A percentile compares a stretch with the other conserved stretches of the same genome.
phyloP scores from a whole-genome alignment of 2,329 filamentous ascomycete species.

The Trichoderma aggressivum region DNA sequence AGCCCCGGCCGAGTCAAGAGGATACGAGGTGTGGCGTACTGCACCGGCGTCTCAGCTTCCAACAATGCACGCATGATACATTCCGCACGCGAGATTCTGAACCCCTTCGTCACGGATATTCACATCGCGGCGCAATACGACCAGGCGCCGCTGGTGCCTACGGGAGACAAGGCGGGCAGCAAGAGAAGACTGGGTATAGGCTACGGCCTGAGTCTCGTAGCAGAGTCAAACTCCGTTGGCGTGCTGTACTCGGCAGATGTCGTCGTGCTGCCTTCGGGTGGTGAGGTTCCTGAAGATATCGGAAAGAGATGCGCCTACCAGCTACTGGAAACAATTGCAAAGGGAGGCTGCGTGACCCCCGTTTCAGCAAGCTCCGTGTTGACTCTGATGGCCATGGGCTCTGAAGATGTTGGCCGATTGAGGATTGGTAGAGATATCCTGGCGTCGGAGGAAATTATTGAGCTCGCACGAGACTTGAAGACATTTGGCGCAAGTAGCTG shows the following conservation, averaged over 20 bases:
- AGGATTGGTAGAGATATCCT: slow-evolving; percentile 78
- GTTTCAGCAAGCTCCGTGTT: slow-evolving; percentile 72
- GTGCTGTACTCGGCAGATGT: slow-evolving; percentile 87
- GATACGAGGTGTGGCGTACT: slow-evolving; percentile 90
- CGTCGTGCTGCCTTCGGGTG: slow-evolving; percentile 69
- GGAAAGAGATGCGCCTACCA: slow-evolving; percentile 86
- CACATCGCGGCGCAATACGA: slow-evolving; percentile 84
- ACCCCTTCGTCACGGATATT: slow-evolving; percentile 80
- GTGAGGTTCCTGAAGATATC: slow-evolving; percentile 83
- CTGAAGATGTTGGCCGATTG: slow-evolving; percentile 87
- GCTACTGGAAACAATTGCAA: slow-evolving; percentile 75
- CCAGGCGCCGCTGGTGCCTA: slow-evolving; percentile 54
- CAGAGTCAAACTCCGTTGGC: slow-evolving; percentile 79
- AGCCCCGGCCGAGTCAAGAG: slow-evolving; percentile 81
- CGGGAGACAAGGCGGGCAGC: slow-evolving; percentile 52
- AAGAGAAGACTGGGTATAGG: slow-evolving; percentile 76
- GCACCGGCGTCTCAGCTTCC: slow-evolving; percentile 82
- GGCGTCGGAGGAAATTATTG: slow-evolving; percentile 74
- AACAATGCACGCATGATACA: slow-evolving; percentile 97
- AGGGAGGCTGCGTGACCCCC: slow-evolving; percentile 76
- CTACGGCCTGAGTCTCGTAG: slow-evolving; percentile 86
- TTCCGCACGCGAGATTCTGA: slow-evolving; percentile 79
- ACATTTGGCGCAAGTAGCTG: slow-evolving; percentile 88
- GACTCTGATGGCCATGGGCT: slow-evolving; percentile 95
- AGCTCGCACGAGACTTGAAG: slow-evolving; percentile 77